phyloP scores from a whole-genome alignment of 2,329 filamentous ascomycete species.

The Fusarium clavum region DNA sequence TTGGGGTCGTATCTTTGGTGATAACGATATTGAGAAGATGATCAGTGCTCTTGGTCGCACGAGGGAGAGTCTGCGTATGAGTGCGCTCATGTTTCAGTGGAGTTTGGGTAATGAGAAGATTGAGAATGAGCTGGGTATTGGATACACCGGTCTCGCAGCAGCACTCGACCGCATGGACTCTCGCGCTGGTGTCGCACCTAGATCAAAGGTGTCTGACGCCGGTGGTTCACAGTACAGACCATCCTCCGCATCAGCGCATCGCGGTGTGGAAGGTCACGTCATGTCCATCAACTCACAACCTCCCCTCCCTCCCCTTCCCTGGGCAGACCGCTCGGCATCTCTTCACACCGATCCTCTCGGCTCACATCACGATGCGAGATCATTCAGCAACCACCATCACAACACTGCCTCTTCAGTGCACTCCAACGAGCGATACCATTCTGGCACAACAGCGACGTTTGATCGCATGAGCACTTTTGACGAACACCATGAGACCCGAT shows the following conservation, averaged over 20 bases:
- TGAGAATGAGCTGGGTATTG: constrained; percentile 71
- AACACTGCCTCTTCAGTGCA: constrained; percentile 48
- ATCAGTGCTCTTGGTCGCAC: constrained; percentile 66
- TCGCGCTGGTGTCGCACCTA: constrained; percentile 36
- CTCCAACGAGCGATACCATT: constrained; percentile 48
- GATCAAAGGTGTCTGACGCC: constrained; percentile 34
- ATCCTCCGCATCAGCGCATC: constrained; percentile 43
- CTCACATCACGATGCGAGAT: constrained; percentile 29
- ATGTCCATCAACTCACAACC: constrained; percentile 26
- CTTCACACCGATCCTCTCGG: constrained; percentile 26
- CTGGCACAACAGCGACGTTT: constrained; percentile 41
- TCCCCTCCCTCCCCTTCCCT: constrained; percentile 45
- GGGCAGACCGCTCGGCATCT: constrained; percentile 41
- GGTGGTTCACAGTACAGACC: constrained; percentile 40
- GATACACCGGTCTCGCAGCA: constrained; percentile 74
- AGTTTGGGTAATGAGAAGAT: constrained; percentile 68
- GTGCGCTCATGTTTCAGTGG: constrained; percentile 74
- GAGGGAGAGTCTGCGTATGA: constrained; percentile 72
- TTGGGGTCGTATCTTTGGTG: constrained; percentile 72
- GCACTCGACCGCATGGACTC: constrained; percentile 63
- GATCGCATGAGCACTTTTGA: constrained; percentile 50
- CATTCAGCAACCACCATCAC: constrained; percentile 18
- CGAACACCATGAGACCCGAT: constrained; percentile 45
- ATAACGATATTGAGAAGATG: constrained; percentile 72
- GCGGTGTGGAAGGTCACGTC: constrained; percentile 37